Evolutionary conservation across 2,329 filamentous ascomycete species (phyloP), one percentile per base, ranked within the genome.

Genomic region (Colletotrichum tanaceti): DNA sequence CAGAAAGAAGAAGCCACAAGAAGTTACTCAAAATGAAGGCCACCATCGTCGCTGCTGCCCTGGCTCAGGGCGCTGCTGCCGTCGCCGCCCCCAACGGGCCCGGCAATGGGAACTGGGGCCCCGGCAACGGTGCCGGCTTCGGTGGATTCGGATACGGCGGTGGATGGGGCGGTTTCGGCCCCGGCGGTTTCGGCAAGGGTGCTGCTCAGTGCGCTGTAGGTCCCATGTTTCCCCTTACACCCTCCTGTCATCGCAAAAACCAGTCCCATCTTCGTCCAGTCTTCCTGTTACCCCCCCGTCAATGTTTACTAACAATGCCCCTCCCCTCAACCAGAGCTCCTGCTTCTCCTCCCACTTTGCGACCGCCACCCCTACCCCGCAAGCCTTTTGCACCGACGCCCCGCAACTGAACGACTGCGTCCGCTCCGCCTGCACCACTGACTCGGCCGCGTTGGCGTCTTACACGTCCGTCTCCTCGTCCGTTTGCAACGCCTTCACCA

Each of bases 271-370:
- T 55, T 41, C 11, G 13, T 22, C 32, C 3, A 5, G 1, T 2
- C 13, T 14, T 10, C 5, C 57, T n/a, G 5, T 28, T 3, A 46
- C 2, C 32, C 22, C 14, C n/a, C 22, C 32, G 32, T 10, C 7
- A 5, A 7, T n/a, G 1, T 39, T 11, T 4, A 24, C 46, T 46
- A 16, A 54, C 62, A 63, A 63, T 49, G 6, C 24, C n/a, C 13
- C 13, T 11, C 41, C 11, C 28, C 4, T 32, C 39, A 35, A 35
- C 7, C 10, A 73, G 71, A 66, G 58, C 52, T 72, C 72, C 50
- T 73, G 74, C 62, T 72, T 73, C 57, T 74, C 74, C 6, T 74
- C 73, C 24, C 72, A 73, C 72, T 75, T 71, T 70, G 61, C 62
- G n/a, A 72, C 72, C 5, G 72, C 72, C 11, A 68, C 72, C 18